Base-by-base conservation (phyloP, 179 eudicot genomes). In the Heliamphora pulchella region DNA sequence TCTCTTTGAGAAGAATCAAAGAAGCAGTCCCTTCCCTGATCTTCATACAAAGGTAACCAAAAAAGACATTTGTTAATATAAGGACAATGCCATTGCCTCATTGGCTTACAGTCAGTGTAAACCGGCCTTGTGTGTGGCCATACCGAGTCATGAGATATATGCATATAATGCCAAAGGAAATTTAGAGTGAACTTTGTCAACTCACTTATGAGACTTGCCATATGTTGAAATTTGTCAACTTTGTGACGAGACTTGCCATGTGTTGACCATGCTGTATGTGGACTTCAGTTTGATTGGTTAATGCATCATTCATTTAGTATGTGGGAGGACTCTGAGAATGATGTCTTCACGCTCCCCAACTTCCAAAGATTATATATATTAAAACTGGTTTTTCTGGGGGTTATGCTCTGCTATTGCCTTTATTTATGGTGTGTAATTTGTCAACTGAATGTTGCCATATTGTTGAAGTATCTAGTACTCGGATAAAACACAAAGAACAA, bases 11-110 rank as follows among this genome's bases (percentile, higher is more conserved):
- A n/a, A 76, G 67, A 11, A 69, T 66, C 43, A 43, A 2, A 55
- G 18, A 17, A 57, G 54, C 64, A 54, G 54, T 51, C 47, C 55
- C 67, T 41, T 70, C 68, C 81, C 68, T 55, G 31, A 55, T 44
- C 46, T 31, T 66, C 74, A n/a, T 31, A 8, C 15, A 4, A n/a
- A 31, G 61, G 57, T 55, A 58, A 13, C 22, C 43, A 47, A 17
- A 6, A 4, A 8, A 71, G 51, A 9, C 70, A 5, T 77, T 46
- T 46, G 48, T 64, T 13, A 4, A 47, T 64, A 6, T 31, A 46
- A 8, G 72, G 70, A 57, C 67, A 22, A 22, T 1, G 63, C 5
- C 44, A 2, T 55, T 65, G 48, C 18, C 31, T 66, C 65, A 62
- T 48, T 66, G 4, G 22, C 80, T 11, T 31, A 31, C 31, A 31